phyloP scores from a whole-genome alignment of 2,329 filamentous ascomycete genomes.

The Dothiorella sarmentorum region DNA sequence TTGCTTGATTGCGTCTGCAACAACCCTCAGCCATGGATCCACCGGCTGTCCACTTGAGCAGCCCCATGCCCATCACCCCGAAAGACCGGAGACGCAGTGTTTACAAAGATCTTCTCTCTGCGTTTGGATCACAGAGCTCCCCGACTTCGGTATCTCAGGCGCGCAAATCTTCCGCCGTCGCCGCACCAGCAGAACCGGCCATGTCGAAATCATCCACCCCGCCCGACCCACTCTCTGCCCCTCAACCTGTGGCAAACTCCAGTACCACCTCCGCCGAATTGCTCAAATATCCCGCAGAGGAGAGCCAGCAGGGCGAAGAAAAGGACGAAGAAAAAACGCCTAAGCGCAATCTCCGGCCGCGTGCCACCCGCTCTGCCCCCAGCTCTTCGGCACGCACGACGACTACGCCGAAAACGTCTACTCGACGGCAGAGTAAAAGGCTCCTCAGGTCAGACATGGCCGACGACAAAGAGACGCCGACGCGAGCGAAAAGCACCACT shows the following conservation, averaged over 20 bases:
- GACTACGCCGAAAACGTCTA: not conserved
- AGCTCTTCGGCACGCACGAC: not conserved
- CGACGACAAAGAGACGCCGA: slow-evolving; percentile 8
- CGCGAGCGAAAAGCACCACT: slow-evolving; percentile 31
- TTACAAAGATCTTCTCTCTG: not conserved
- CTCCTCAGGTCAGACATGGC: slow-evolving; percentile 34
- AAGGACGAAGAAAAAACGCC: not conserved
- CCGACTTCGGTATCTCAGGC: slow-evolving; percentile 32
- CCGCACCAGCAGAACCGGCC: not conserved
- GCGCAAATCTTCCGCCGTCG: not conserved
- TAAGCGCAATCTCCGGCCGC: not conserved
- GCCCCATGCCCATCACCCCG: not conserved
- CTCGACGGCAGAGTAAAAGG: slow-evolving; percentile 20
- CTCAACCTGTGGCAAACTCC: not conserved
- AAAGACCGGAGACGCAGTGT: not conserved
- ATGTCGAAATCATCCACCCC: not conserved
- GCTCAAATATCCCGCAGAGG: not conserved
- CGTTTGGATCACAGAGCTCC: slow-evolving; percentile 28
- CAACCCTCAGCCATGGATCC: slow-evolving; percentile 24
- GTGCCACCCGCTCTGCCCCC: not conserved
- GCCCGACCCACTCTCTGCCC: not conserved
- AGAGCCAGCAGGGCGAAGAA: not conserved
- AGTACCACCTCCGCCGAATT: not conserved
- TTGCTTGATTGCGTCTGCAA: not conserved
- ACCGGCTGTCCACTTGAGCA: not conserved